Evolutionary conservation across 2,329 filamentous ascomycete genomes (phyloP), one percentile per base, ranked within the genome.

Genomic region (Neopestalotiopsis rosae): DNA sequence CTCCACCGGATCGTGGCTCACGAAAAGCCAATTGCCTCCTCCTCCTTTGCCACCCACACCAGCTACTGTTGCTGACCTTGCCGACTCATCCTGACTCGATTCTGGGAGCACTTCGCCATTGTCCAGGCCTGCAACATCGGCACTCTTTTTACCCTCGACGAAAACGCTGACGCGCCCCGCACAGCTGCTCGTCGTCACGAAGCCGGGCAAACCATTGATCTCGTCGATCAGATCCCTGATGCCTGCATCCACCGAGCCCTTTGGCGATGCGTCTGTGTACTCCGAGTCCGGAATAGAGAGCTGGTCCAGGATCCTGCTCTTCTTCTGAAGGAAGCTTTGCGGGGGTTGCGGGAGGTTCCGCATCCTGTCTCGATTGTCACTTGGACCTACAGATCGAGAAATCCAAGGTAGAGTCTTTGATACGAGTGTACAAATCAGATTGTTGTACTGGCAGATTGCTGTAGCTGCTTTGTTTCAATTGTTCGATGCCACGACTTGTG

Each of bases 111-210:
- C 70, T 52, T 72, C 75, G 17, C 74, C 70, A 7, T 69, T 72
- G 9, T 70, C 72, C 32, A 42, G 59, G 5, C 66, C 67, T 3
- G 70, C 72, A 14, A 5, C 24, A 4, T 34, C 32, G 64, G 67
- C 30, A 72, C 72, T 82, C 75, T 89, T 92, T 59, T 83, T 83
- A 0, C 95, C 95, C 81, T 98, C 95, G 0, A 97, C 84, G 76
- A 97, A 98, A 4, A 98, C 92, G 72, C 92, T 95, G 61, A 97
- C 88, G 66, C 95, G 86, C 0, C 95, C 95, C 2, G 94, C 93
- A 79, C 95, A 98, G 80, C 94, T 97, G 81, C 94, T 97, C 2
- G 95, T 98, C 1, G 95, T 98, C 42, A 97, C 94, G 56, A 95
- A 88, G 1, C 93, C 94, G 1, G 90, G 87, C 5, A 91, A 77